Percentiles rank a stretch among this genome's conserved stretches.
Evolutionary conservation across 2,329 filamentous ascomycete genomes (phyloP).

Genomic region (Capronia coronata): DNA sequence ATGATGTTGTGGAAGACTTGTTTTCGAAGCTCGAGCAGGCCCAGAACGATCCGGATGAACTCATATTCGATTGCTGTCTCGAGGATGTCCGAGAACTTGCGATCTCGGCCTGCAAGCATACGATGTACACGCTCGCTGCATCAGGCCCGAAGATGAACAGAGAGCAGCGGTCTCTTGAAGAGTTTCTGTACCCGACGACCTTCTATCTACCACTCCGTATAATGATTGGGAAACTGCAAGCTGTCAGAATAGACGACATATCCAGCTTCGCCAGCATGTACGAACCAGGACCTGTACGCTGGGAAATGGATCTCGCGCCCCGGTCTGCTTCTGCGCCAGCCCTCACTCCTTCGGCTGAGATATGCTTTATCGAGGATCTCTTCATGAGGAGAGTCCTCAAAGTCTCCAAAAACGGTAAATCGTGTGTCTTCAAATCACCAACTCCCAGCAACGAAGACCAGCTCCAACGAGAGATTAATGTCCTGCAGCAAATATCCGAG

Average conservation of each 20-base stretch:
- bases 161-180: conserved; percentile 12
- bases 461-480: conserved; percentile 15
- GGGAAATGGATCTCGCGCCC: background rate
- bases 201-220: conserved; percentile 10
- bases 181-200: conserved; percentile 12
- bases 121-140: background rate
- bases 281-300: background rate
- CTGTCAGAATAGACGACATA: background rate
- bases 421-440: conserved; percentile 17
- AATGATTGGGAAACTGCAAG: conserved; percentile 6
- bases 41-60: conserved; percentile 10
- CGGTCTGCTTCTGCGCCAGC: background rate
- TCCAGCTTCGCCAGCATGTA: background rate
- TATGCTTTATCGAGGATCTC: background rate
- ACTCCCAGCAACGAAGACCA: conserved; percentile 6
- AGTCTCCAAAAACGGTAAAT: conserved; percentile 7
- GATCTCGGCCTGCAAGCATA: conserved; percentile 5
- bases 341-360: conserved; percentile 3
- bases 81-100: conserved; percentile 11
- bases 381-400: conserved; percentile 1
- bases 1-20: conserved; percentile 9
- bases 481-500: conserved; percentile 14
- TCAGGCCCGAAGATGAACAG: conserved; percentile 3
- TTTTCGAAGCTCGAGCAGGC: conserved; percentile 11
- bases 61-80: conserved; percentile 11